Conservation (phyloP, 805 yeast species). For the Ogataea allantospora region DNA sequence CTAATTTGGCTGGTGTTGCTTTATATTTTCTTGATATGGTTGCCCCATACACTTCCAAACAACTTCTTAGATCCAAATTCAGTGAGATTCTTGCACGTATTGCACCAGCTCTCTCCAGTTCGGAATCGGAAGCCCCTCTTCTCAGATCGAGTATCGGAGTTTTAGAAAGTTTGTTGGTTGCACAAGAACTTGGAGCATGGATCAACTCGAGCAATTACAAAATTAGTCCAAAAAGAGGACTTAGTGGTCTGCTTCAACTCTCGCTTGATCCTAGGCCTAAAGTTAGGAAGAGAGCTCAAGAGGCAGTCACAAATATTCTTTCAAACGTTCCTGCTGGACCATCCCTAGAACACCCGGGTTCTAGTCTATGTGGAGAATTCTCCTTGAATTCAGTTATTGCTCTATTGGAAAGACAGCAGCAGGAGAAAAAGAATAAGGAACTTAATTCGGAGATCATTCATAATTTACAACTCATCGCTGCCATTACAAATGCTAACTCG, state of each 20-base stretch:
- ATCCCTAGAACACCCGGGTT: slow-evolving; percentile 72
- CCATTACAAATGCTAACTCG: slow-evolving; percentile 69
- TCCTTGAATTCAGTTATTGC: slow-evolving; percentile 55
- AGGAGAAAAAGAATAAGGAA: slow-evolving; percentile 41
- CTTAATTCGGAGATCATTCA: slow-evolving; percentile 64
- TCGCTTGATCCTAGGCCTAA: slow-evolving; percentile 90
- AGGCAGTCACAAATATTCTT: slow-evolving; percentile 70
- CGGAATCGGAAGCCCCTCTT: slow-evolving; percentile 74
- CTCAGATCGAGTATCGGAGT: slow-evolving; percentile 83
- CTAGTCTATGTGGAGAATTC: slow-evolving; percentile 65
- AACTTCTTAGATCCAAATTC: slow-evolving; percentile 70
- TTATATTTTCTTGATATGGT: slow-evolving; percentile 80
- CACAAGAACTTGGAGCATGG: slow-evolving; percentile 86
- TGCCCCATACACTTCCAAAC: slow-evolving; percentile 68
- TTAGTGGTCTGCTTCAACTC: slow-evolving; percentile 72
- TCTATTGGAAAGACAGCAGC: slow-evolving; percentile 39
- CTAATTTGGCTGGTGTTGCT: slow-evolving; percentile 66
- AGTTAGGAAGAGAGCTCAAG: slow-evolving; percentile 92
- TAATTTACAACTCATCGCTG: slow-evolving; percentile 67
- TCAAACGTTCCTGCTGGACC: slow-evolving; percentile 74
- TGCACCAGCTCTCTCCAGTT: slow-evolving; percentile 74
- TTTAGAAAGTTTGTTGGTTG: slow-evolving; percentile 71
- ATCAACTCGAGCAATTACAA: slow-evolving; percentile 45
- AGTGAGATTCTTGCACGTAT: slow-evolving; percentile 73
- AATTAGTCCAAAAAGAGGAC: slow-evolving; percentile 76